These are phyloP conservation scores for Nitzschia sp. DNA, from an alignment of 108 stramenopile genomes.

Conservation along the genomic window DNA sequence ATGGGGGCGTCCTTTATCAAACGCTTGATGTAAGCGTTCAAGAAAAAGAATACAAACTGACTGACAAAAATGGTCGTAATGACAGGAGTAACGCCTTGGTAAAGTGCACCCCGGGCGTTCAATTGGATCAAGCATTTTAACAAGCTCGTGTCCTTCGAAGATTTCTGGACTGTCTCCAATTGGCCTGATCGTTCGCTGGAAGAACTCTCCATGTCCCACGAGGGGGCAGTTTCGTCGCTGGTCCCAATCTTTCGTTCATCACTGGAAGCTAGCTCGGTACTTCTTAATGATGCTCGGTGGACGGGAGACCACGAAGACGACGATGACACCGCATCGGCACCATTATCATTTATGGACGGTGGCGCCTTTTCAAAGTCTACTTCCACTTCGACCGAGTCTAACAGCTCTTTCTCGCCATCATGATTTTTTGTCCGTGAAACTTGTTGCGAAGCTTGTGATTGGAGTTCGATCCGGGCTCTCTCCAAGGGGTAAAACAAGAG, in stretches of 20 bases:
- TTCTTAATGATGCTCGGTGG: background rate
- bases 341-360: background rate
- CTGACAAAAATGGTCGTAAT: constrained; percentile 60
- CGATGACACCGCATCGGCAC: background rate
- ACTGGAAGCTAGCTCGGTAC: background rate
- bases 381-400: constrained; percentile 9
- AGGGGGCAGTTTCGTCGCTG: background rate
- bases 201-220: background rate
- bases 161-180: background rate
- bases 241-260: too few relatives aligned
- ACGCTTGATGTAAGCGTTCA: constrained; percentile 49
- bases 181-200: background rate
- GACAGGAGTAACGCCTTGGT: constrained; percentile 69
- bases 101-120: constrained; percentile 50
- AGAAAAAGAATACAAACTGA: constrained; percentile 75
- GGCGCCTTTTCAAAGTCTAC: background rate
- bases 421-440: background rate
- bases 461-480: constrained; percentile 68
- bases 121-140: constrained; percentile 51
- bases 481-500: constrained; percentile 80
- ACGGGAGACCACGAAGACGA: background rate
- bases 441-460: constrained; percentile 30
- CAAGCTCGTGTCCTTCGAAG: constrained; percentile 3
- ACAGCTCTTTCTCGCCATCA: background rate
- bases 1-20: constrained; percentile 17